Base-by-base conservation (phyloP, 2,329 filamentous ascomycete species). In the Aspergillus pseudotamarii region DNA sequence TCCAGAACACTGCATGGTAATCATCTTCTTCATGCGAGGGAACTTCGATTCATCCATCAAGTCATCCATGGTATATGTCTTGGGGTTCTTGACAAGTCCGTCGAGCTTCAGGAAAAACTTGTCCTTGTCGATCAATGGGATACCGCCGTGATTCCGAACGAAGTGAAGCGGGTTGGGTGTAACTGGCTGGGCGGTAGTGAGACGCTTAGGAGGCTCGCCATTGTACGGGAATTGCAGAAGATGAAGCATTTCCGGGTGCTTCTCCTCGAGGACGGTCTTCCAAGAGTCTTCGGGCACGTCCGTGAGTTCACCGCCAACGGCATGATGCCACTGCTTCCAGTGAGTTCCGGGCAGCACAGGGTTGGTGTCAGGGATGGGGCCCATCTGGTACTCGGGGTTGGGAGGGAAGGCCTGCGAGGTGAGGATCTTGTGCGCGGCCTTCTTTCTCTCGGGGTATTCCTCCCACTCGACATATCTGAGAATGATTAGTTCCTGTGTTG, bases 71-170 rank as follows among this genome's bases (percentile, higher is more conserved):
- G 85, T 88, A 59, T 90, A 81, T 1, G 73, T 80, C 59, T 83
- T 82, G 0, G 88, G 87, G 3, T 84, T 79, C 6, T 84, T 84
- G 4, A 91, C 89, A 0, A 90, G 79, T 0, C 89, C 88, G 61
- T 87, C 86, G 6, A 91, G 73, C 2, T 79, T 76, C 19, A 90
- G 79, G 28, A 78, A 82, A 69, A 79, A 89, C 3, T 83, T 79
- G 0, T 85, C 80, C 1, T 82, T 77, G 10, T 90, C 83, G 59
- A 92, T 91, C 9, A 85, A 79, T 0, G 90, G 90, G 21, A 92
- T 87, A 0, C 89, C 89, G 11, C 90, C 89, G 65, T 92, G 90
- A 63, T 92, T 92, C 9, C 90, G 82, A 0, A 92, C 86, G 66
- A 91, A 92, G 67, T 88, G 85, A n/a, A 85, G 78, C 4, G 79